These are phyloP conservation scores for Maudiozyma saulgeensis DNA, from an alignment of 805 yeast species.

Conservation along the genomic window DNA sequence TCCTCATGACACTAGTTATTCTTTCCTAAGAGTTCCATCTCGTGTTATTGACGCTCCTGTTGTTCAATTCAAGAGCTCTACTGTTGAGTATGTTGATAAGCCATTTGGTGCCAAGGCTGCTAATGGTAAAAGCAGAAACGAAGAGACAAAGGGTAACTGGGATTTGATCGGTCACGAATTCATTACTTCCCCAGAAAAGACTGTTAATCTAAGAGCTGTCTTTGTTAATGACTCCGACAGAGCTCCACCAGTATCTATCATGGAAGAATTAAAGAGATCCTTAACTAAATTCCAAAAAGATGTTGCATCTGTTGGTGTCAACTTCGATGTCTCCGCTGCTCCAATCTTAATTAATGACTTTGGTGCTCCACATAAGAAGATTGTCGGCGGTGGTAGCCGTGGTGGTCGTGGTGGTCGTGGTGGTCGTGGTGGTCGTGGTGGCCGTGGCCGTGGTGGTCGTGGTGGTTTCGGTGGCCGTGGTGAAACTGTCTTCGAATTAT, in stretches of 20 bases:
- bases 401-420: conserved; percentile 9
- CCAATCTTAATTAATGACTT: conserved; percentile 13
- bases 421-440: conserved; percentile 12
- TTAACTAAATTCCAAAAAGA: conserved; percentile 8
- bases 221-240: conserved; percentile 10
- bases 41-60: conserved; percentile 20
- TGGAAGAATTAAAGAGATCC: conserved; percentile 7
- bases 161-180: conserved; percentile 13
- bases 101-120: conserved; percentile 9
- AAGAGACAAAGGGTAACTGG: conserved; percentile 18
- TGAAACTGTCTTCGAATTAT: conserved; percentile 4
- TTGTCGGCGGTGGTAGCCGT: conserved; percentile 7
- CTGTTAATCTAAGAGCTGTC: conserved; percentile 10
- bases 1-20: conserved; percentile 5
- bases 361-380: conserved; percentile 8
- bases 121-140: conserved; percentile 3
- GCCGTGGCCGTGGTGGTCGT: conserved; percentile 14
- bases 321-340: conserved; percentile 8
- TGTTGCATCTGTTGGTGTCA: conserved; percentile 13
- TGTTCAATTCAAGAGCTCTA: conserved; percentile 10
- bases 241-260: conserved; percentile 7
- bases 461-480: conserved; percentile 11
- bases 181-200: conserved; percentile 5
- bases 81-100: conserved; percentile 8
- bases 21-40: conserved; percentile 17